Evolutionary conservation across 2,329 filamentous ascomycete species (phyloP).

Genomic region (Sclerotiophoma versabilis): DNA sequence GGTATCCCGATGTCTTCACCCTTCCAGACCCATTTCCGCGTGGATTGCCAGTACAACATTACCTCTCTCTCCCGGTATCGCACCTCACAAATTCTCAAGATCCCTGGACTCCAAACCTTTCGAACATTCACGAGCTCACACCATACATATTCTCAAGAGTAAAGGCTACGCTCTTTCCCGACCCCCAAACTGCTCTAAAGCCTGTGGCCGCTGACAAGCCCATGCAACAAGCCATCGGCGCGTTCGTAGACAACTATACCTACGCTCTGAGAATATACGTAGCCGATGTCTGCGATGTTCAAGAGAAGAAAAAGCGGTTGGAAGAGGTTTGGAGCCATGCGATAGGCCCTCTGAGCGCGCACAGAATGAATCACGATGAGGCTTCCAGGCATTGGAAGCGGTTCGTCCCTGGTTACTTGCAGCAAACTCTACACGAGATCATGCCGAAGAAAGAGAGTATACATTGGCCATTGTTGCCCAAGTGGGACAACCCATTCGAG

Average conservation of each 20-base stretch:
- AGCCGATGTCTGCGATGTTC: constrained; percentile 8
- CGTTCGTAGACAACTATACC: constrained; percentile 45
- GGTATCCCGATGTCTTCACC: constrained; percentile 29
- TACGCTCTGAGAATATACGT: constrained; percentile 38
- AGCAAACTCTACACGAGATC: not conserved
- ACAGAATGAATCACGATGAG: constrained; percentile 39
- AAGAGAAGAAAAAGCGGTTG: constrained; percentile 24
- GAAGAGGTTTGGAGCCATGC: constrained; percentile 40
- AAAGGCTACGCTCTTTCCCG: constrained; percentile 27
- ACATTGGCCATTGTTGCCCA: constrained; percentile 28
- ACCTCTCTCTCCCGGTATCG: constrained; percentile 25
- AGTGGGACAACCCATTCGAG: constrained; percentile 19
- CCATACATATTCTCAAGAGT: constrained; percentile 40
- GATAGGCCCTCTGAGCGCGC: constrained; percentile 32
- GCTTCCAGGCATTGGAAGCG: constrained; percentile 39
- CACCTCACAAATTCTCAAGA: constrained; percentile 39
- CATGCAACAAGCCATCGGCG: constrained; percentile 34
- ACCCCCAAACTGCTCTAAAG: constrained; percentile 24
- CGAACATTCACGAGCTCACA: constrained; percentile 16
- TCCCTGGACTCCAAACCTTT: constrained; percentile 18
- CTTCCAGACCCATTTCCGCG: constrained; percentile 41
- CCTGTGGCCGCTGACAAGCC: constrained; percentile 33
- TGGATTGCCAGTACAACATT: constrained; percentile 44
- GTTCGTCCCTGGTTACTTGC: not conserved
- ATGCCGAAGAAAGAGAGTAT: not conserved